Conservation (phyloP, 306 rosid genomes). For the Prunus kanzakura region DNA sequence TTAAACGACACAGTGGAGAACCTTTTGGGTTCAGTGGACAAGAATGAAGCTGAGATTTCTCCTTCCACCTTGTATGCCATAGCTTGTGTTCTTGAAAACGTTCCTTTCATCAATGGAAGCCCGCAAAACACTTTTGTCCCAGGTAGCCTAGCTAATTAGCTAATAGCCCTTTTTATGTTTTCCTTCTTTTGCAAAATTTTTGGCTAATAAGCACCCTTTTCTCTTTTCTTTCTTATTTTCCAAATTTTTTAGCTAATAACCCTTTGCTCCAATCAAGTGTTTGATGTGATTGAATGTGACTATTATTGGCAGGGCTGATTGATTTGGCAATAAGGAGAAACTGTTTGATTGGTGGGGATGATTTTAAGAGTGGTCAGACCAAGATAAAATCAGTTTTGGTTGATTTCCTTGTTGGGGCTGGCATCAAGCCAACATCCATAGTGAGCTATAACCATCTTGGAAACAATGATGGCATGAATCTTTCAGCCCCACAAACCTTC, state of each 20-base stretch:
- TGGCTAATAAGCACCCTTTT: neutral
- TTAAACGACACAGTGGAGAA: constrained; percentile 78
- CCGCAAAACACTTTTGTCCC: constrained; percentile 99
- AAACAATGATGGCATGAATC: constrained; percentile 98
- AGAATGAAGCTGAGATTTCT: constrained; percentile 89
- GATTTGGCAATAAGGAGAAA: constrained; percentile 80
- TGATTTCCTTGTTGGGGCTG: constrained; percentile 99
- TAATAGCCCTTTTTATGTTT: neutral
- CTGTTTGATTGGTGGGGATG: constrained; percentile 94
- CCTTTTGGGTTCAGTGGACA: constrained; percentile 77
- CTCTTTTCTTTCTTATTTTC: neutral
- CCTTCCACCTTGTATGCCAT: constrained; percentile 89
- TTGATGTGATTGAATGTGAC: neutral
- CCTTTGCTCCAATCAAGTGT: neutral
- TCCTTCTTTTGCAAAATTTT: neutral
- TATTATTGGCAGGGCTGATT: constrained; percentile 53
- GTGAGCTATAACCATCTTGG: constrained; percentile 99
- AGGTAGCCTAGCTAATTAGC: constrained; percentile 34
- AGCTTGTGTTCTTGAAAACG: constrained; percentile 78
- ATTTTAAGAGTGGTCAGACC: constrained; percentile 98
- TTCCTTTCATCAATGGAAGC: constrained; percentile 97
- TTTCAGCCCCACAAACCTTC: constrained; percentile 97
- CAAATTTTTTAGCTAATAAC: neutral
- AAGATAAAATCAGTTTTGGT: constrained; percentile 97
- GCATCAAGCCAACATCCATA: constrained; percentile 97